Percentiles rank a stretch among this genome's conserved stretches.
Evolutionary conservation across 1,284 basidiomycete genomes (phyloP).

Genomic region (Leucoagaricus sp.): DNA sequence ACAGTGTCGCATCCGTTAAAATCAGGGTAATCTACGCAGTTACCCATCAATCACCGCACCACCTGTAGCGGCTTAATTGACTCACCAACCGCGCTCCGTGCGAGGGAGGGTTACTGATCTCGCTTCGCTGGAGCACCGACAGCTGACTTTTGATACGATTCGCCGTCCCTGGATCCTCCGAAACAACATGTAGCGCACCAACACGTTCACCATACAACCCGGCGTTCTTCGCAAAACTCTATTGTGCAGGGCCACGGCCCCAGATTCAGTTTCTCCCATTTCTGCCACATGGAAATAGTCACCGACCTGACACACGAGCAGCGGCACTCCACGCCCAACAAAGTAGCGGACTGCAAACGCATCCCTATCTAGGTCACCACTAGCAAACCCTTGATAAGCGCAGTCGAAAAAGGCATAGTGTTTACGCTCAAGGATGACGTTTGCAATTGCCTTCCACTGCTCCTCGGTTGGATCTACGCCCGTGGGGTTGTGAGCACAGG

Average conservation of each 20-base stretch:
- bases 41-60: conserved; percentile 1
- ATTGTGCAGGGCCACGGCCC: conserved; percentile 18
- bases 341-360: conserved; percentile 81
- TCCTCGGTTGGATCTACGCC: conserved; percentile 91
- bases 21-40: conserved; percentile 71
- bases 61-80: conserved; percentile 32
- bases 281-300: conserved; percentile 2
- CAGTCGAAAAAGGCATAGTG: conserved; percentile 96
- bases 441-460: conserved; percentile 86
- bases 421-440: conserved; percentile 72
- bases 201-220: conserved; percentile 92
- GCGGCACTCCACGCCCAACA: conserved; percentile 68
- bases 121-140: conserved; percentile 84
- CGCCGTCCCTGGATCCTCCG: conserved; percentile 62
- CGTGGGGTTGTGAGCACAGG: conserved; percentile 96
- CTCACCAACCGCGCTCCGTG: conserved; percentile 83
- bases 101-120: conserved; percentile 92
- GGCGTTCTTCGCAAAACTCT: conserved; percentile 97
- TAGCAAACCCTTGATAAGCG: conserved; percentile 94
- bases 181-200: conserved; percentile 82
- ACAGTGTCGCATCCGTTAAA: conserved; percentile 71
- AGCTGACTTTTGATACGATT: conserved; percentile 81
- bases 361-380: conserved; percentile 79
- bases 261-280: neutral
- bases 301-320: conserved; percentile 85